Conservation (phyloP, 495 filamentous ascomycete species). For the Hypomontagnella submonticulosa region DNA sequence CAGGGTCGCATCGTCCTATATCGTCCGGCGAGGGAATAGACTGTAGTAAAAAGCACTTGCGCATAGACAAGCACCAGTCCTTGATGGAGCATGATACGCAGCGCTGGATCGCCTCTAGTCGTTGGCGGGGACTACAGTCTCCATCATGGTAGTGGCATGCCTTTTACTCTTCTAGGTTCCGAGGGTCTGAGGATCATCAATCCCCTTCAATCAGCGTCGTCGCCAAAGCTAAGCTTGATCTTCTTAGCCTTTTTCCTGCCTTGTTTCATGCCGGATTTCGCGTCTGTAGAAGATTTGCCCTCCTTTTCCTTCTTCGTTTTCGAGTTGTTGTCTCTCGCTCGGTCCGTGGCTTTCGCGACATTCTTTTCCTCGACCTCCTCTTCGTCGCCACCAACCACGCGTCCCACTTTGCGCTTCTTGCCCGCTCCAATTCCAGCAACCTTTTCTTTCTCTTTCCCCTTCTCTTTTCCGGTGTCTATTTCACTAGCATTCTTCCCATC, state of each 20-base stretch:
- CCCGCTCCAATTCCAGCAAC: conserved; percentile 53
- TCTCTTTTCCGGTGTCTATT: conserved; percentile 15
- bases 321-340: neutral
- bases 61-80: no score
- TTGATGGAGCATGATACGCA: no score
- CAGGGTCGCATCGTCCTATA: no score
- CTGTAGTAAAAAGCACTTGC: no score
- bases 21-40: no score
- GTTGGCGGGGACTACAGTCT: no score
- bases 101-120: no score
- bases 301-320: conserved; percentile 8
- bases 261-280: conserved; percentile 24
- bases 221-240: conserved; percentile 68
- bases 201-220: conserved; percentile 53
- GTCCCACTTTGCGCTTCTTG: conserved; percentile 63
- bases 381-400: conserved; percentile 54
- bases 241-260: conserved; percentile 63
- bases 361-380: conserved; percentile 36
- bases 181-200: neutral
- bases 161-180: no score
- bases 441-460: conserved; percentile 44
- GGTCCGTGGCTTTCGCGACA: neutral
- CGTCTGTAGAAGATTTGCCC: conserved; percentile 25
- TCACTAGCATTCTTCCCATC: conserved; percentile 7
- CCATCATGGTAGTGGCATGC: no score